Percentiles rank a stretch among this genome's conserved stretches.
Evolutionary conservation across 495 filamentous ascomycete species (phyloP).

Genomic region (Pyrenula massariospora): DNA sequence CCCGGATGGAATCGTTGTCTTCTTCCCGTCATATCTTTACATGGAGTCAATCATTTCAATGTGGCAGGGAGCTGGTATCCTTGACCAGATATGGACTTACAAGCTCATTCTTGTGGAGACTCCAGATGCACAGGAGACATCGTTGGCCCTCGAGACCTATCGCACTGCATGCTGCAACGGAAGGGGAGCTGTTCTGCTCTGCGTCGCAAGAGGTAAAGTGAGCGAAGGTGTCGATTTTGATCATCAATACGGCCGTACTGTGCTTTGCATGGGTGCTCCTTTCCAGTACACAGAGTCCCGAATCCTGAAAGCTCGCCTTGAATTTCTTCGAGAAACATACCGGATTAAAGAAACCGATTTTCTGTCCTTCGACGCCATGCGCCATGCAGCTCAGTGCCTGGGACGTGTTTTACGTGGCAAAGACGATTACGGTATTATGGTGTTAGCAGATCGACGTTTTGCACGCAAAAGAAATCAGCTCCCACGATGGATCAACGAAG

Average conservation of each 20-base stretch:
- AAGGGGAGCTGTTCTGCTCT: slow-evolving; percentile 82
- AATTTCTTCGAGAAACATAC: slow-evolving; percentile 94
- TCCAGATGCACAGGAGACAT: slow-evolving; percentile 93
- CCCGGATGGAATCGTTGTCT: slow-evolving; percentile 94
- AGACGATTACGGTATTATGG: slow-evolving; percentile 99
- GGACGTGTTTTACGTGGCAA: slow-evolving; percentile 93
- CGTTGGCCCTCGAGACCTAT: slow-evolving; percentile 89
- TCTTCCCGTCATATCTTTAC: slow-evolving; percentile 97
- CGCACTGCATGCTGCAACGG: slow-evolving; percentile 96
- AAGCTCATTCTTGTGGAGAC: slow-evolving; percentile 98
- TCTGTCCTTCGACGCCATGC: slow-evolving; percentile 97
- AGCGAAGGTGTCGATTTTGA: slow-evolving; percentile 98
- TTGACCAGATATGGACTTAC: slow-evolving; percentile 98
- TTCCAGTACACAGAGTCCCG: slow-evolving; percentile 99
- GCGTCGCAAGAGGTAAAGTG: slow-evolving; percentile 93
- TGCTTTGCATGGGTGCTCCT: slow-evolving; percentile 92
- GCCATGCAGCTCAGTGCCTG: slow-evolving; percentile 92
- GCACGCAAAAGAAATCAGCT: slow-evolving; percentile 79
- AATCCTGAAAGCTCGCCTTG: slow-evolving; percentile 89
- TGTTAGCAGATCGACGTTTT: slow-evolving; percentile 86
- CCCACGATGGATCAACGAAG: slow-evolving; percentile 95
- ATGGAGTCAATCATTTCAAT: slow-evolving; percentile 98
- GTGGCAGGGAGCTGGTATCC: slow-evolving; percentile 97
- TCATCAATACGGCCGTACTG: slow-evolving; percentile 94
- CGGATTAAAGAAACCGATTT: slow-evolving; percentile 97